Base-by-base conservation (phyloP, 441 rosid species). In the Gossypium aridum region DNA sequence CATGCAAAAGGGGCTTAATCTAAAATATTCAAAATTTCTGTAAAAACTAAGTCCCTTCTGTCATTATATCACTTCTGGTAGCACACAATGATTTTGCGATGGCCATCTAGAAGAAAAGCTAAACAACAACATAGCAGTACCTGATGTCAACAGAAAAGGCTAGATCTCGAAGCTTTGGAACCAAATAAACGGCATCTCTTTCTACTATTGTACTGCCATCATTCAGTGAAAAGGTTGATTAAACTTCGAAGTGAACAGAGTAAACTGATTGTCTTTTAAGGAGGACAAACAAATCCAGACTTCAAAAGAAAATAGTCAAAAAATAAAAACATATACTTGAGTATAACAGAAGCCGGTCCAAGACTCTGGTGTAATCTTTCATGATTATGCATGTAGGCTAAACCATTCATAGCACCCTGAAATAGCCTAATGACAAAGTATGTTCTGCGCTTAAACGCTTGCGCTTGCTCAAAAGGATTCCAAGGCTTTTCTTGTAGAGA, bases 351-450 rank as follows among this genome's bases (percentile, higher is more conserved):
- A 78, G 98, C 85, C 13, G 99, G 98, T 61, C 99, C 99, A 71
- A 94, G 89, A 84, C 99, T 94, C 84, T 94, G 98, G 88, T 94
- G 99, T 79, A 94, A 82, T 81, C 97, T 90, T 75, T 91, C 97
- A 79, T 85, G 85, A 71, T 75, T 80, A 78, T 92, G 98, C 98
- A 94, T 91, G 83, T 76, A 91, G 25, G 94, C 97, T 70, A 94
- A 87, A 83, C 97, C 99, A 55, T 39, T 81, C 84, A 94, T 85
- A 67, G 91, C 88, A 74, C 99, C 97, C 59, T 77, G 91, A 70
- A 94, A 85, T 74, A 94, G 77, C 84, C 80, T 88, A 77, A 85
- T 73, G 37, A 92, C 78, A 74, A 86, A 94, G 69, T 71, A 77
- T 86, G 90, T 82, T 78, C 88, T 88, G 64, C 86, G 85, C 64